Conservation (phyloP, 78 protist genomes). For the Reticulomyxa filosa region DNA sequence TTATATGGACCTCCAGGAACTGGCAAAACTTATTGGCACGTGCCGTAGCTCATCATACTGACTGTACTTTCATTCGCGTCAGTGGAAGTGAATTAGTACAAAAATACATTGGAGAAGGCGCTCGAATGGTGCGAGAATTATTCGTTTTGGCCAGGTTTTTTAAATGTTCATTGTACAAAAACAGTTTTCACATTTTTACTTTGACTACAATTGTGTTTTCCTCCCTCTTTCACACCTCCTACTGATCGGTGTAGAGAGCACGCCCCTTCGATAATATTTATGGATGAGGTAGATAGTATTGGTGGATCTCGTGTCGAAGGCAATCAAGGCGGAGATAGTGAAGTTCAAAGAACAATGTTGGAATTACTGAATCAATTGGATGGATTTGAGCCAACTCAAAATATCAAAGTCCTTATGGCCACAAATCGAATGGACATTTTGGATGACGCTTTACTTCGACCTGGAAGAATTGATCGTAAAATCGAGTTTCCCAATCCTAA, state of each 20-base stretch:
- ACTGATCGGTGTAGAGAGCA: no score
- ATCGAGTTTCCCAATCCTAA: slow-evolving; percentile 88
- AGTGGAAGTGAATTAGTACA: slow-evolving; percentile 96
- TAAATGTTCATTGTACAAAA: no score
- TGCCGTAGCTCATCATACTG: slow-evolving; percentile 99
- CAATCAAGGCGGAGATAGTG: slow-evolving; percentile 18
- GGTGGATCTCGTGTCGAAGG: slow-evolving; percentile 37
- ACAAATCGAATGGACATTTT: slow-evolving; percentile 98
- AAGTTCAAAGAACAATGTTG: slow-evolving; percentile 97
- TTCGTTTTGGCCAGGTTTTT: slow-evolving; percentile 98
- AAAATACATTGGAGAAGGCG: slow-evolving; percentile 97
- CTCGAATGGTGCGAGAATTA: slow-evolving; percentile 98
- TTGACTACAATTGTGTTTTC: not conserved
- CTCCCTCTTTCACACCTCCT: not conserved
- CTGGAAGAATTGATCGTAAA: slow-evolving; percentile 91
- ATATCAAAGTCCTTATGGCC: slow-evolving; percentile 94
- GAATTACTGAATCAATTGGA: slow-evolving; percentile 98
- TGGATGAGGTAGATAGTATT: slow-evolving; percentile 98
- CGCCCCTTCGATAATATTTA: slow-evolving; percentile 98
- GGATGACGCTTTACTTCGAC: slow-evolving; percentile 94
- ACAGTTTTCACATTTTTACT: no score
- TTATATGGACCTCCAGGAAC: slow-evolving; percentile 67
- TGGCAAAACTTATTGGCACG: slow-evolving; percentile 92
- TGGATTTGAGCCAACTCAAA: slow-evolving; percentile 92
- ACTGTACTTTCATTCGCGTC: slow-evolving; percentile 94